phyloP scores from a whole-genome alignment of 2,329 filamentous ascomycete species.

The Aspergillus pseudoglaucus region DNA sequence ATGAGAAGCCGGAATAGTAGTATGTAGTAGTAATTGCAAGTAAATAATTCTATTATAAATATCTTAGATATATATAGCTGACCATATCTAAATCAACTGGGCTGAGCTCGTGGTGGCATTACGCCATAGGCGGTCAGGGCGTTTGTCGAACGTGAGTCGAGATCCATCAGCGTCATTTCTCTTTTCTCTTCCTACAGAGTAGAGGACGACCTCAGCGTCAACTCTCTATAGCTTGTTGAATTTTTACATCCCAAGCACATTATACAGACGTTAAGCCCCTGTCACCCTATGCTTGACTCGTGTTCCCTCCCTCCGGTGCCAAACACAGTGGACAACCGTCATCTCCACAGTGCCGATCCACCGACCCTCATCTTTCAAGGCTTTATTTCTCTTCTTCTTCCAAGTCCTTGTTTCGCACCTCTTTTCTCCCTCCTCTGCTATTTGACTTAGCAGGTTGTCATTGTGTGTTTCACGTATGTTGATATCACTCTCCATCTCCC shows the following conservation, averaged over 20 bases:
- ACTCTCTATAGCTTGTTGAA: no score
- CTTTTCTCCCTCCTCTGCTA: slow-evolving; percentile 11
- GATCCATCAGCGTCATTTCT: slow-evolving; percentile 1
- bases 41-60: no score
- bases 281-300: neutral
- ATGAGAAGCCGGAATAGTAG: neutral
- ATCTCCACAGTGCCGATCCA: slow-evolving; percentile 27
- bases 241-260: no score
- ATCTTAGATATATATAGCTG: neutral
- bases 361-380: slow-evolving; percentile 22
- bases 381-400: slow-evolving; percentile 14
- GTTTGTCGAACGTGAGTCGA: neutral
- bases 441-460: slow-evolving; percentile 9
- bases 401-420: slow-evolving; percentile 7
- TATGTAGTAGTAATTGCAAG: neutral
- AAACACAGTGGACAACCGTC: slow-evolving; percentile 4
- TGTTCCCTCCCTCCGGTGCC: slow-evolving; percentile 6
- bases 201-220: neutral
- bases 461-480: slow-evolving; percentile 2
- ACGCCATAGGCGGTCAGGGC: neutral
- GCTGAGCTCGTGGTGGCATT: neutral
- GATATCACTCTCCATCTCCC: neutral
- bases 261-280: no score
- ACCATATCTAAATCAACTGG: neutral
- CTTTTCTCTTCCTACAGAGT: neutral